Evolutionary conservation across 2,329 filamentous ascomycete species (phyloP).

Genomic region (Pseudogymnoascus sp.): DNA sequence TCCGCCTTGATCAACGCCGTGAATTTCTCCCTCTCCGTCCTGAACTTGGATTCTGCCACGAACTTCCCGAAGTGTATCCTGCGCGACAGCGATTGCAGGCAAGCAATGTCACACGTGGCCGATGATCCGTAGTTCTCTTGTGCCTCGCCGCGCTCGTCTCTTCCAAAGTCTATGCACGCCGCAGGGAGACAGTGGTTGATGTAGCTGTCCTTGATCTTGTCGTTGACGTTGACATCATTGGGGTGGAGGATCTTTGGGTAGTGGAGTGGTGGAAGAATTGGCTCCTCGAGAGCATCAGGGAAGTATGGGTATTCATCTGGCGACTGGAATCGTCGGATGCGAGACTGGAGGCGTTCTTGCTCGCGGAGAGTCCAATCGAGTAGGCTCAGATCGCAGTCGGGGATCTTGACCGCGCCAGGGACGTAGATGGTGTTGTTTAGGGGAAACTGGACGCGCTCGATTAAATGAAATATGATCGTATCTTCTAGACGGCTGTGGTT

Average conservation of each 20-base stretch:
- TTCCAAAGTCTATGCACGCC: slow-evolving; percentile 71
- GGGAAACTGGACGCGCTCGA: slow-evolving; percentile 96
- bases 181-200: slow-evolving; percentile 73
- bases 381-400: slow-evolving; percentile 66
- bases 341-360: slow-evolving; percentile 84
- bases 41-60: slow-evolving; percentile 93
- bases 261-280: slow-evolving; percentile 78
- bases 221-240: slow-evolving; percentile 88
- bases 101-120: slow-evolving; percentile 83
- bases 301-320: slow-evolving; percentile 99
- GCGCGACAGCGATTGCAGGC: slow-evolving; percentile 80
- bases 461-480: slow-evolving; percentile 93
- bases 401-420: slow-evolving; percentile 72
- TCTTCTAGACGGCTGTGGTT: slow-evolving; percentile 78
- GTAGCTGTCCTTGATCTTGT: slow-evolving; percentile 79
- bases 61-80: slow-evolving; percentile 98
- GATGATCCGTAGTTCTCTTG: slow-evolving; percentile 94
- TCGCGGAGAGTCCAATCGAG: slow-evolving; percentile 90
- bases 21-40: slow-evolving; percentile 71
- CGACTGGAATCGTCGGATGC: slow-evolving; percentile 88
- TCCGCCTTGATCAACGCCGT: slow-evolving; percentile 72
- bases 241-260: slow-evolving; percentile 84
- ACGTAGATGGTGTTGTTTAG: slow-evolving; percentile 83
- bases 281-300: slow-evolving; percentile 66
- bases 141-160: slow-evolving; percentile 71